These are phyloP conservation scores for Fusarium sp. DNA, from an alignment of 2,329 filamentous ascomycete genomes.

Conservation along the genomic window DNA sequence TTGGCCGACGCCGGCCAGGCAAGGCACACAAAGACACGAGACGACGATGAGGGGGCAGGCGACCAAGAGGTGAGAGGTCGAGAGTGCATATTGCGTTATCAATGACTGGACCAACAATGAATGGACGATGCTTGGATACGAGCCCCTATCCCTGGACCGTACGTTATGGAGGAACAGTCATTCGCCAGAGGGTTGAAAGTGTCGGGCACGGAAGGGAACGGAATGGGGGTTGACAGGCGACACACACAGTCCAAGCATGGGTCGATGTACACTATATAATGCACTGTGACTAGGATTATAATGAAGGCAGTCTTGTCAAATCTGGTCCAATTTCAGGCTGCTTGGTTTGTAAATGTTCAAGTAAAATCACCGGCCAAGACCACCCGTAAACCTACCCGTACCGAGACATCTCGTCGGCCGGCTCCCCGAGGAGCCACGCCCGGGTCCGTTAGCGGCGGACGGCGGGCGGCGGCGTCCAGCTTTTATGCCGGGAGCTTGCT, in stretches of 20 bases:
- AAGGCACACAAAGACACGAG: slow-evolving; percentile 37
- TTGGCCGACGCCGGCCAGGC: slow-evolving; percentile 48
- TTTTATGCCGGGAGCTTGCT: neutral
- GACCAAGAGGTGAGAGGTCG: slow-evolving; percentile 23
- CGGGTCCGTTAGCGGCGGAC: neutral
- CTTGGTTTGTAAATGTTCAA: slow-evolving; percentile 57
- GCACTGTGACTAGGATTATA: slow-evolving; percentile 47
- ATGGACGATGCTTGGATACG: neutral
- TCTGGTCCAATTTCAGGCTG: slow-evolving; percentile 63
- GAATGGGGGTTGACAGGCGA: neutral
- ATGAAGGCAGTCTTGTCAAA: slow-evolving; percentile 64
- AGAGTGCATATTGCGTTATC: neutral
- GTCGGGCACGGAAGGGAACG: neutral
- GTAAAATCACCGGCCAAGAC: slow-evolving; percentile 53
- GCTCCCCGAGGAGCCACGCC: neutral
- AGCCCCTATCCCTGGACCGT: neutral
- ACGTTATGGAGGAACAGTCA: neutral
- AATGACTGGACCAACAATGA: neutral
- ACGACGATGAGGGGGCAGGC: neutral
- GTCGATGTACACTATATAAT: slow-evolving; percentile 61
- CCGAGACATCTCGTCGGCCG: slow-evolving; percentile 46
- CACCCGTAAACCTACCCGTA: neutral
- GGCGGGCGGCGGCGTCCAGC: neutral
- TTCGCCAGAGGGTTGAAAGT: neutral
- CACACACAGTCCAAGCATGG: slow-evolving; percentile 50